Evolutionary conservation across 2,329 filamentous ascomycete genomes (phyloP).

Genomic region (Colletotrichum gloeosporioides): DNA sequence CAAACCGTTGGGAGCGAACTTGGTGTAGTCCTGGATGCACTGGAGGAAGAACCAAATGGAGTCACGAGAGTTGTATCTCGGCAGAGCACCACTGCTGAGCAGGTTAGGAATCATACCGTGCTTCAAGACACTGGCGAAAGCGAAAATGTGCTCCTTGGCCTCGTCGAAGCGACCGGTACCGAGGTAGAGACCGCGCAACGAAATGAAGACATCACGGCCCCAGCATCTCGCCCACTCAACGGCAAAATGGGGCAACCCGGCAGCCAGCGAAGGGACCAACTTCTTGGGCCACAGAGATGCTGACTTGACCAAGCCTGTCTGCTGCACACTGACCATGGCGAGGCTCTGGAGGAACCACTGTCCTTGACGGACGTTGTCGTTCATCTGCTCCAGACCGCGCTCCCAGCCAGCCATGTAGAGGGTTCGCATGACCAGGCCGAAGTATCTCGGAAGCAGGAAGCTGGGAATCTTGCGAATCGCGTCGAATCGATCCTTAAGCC

Average conservation of each 20-base stretch:
- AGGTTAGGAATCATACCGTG: slow-evolving; percentile 99
- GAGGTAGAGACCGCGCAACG: slow-evolving; percentile 87
- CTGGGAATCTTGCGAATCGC: slow-evolving; percentile 84
- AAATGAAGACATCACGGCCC: slow-evolving; percentile 97
- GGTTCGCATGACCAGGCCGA: slow-evolving; percentile 85
- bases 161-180: slow-evolving; percentile 88
- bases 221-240: slow-evolving; percentile 95
- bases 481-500: slow-evolving; percentile 86
- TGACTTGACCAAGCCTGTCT: slow-evolving; percentile 87
- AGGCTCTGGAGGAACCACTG: slow-evolving; percentile 90
- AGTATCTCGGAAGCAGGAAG: slow-evolving; percentile 92
- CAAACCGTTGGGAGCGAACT: slow-evolving; percentile 78
- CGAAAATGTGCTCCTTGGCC: slow-evolving; percentile 91
- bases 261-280: slow-evolving; percentile 84
- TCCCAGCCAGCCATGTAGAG: slow-evolving; percentile 86
- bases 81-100: slow-evolving; percentile 81
- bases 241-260: slow-evolving; percentile 92
- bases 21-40: slow-evolving; percentile 90
- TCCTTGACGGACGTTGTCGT: slow-evolving; percentile 75
- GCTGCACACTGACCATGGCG: slow-evolving; percentile 89
- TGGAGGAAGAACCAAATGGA: slow-evolving; percentile 99
- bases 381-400: slow-evolving; percentile 79
- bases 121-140: slow-evolving; percentile 95
- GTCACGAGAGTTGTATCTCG: slow-evolving; percentile 94
- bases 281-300: slow-evolving; percentile 90